Evolutionary conservation across 331 rosid genomes (phyloP), one percentile per base, ranked within the genome.

Genomic region (Acacia concinna): DNA sequence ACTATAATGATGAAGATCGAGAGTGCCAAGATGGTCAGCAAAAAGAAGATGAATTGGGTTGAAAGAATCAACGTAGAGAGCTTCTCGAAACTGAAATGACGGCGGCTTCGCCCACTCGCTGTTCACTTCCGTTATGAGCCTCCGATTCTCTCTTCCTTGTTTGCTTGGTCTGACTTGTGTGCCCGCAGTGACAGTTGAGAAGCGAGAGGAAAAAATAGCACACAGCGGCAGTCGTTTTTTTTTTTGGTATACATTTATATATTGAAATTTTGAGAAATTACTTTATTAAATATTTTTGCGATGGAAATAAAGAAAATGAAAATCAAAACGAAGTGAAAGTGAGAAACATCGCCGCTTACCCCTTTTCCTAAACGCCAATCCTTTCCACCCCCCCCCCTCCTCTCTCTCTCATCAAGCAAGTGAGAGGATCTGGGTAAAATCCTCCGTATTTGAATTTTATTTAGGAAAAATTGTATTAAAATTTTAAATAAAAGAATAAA

Each of bases 101-200:
- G 73, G 64, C 51, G 79, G 44, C 62, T 81, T 74, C 57, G 25
- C 34, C 9, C 44, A n/a, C 57, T 60, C 5, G 44, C 60, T 78
- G 30, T 18, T 27, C 1, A 6, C 31, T 37, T 77, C n/a, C 62
- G 81, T 51, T 78, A 17, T 74, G 38, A 40, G 63, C n/a, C 65
- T 72, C 44, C 32, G 46, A 80, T 78, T 83, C 68, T 59, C 47
- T 65, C 40, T 69, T 66, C 25, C 74, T 57, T 13, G 35, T 54
- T 76, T 40, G 63, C 69, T 75, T 32, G 60, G 77, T 63, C 75
- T 81, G 78, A 71, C 85, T 81, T 90, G 73, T 81, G 80, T 43
- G 88, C 92, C 83, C 94, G 94, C 91, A 79, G 86, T 82, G 88
- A 81, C 91, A 84, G 97, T 87, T 90, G 86, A 78, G 85, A 86